Evolutionary conservation across 108 stramenopile genomes (phyloP).

Genomic region (Discostella stelligeroides): DNA sequence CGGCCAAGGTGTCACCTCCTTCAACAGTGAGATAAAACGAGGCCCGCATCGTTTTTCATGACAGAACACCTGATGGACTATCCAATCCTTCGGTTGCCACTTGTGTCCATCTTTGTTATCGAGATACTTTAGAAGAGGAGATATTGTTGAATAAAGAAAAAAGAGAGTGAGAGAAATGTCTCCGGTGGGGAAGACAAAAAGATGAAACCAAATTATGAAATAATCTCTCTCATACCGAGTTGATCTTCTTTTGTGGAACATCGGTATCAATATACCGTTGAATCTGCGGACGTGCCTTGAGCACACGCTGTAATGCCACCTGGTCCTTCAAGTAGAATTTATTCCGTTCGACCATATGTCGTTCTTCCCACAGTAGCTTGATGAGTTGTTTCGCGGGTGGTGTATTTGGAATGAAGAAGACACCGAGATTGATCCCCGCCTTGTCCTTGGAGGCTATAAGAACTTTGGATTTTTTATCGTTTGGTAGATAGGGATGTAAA

Average conservation of each 20-base stretch:
- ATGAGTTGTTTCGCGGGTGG: conserved; percentile 5
- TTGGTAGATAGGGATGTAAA: conserved; percentile 1
- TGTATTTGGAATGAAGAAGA: conserved; percentile 32
- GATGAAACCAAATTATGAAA: too few relatives aligned
- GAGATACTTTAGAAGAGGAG: not conserved
- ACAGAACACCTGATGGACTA: conserved; percentile 1
- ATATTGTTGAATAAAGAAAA: not conserved
- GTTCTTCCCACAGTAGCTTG: conserved; percentile 14
- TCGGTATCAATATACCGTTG: not conserved
- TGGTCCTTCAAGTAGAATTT: conserved; percentile 25
- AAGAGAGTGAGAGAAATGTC: not conserved
- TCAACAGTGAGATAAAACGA: not conserved
- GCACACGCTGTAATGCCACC: conserved; percentile 14
- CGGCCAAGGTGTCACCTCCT: not conserved
- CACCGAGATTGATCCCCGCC: conserved; percentile 29
- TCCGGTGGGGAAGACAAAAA: not conserved
- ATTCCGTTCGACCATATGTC: not conserved
- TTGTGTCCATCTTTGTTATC: not conserved
- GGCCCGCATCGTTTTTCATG: not conserved
- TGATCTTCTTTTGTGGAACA: not conserved
- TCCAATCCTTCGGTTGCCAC: not conserved
- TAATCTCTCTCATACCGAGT: conserved; percentile 4
- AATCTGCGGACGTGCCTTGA: conserved; percentile 4
- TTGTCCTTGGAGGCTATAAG: conserved; percentile 20
- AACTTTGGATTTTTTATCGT: conserved; percentile 18